Percentiles rank a stretch among this genome's conserved stretches.
Conservation (phyloP, 2,329 filamentous ascomycete species). For the Coniochaeta pulveracea region DNA sequence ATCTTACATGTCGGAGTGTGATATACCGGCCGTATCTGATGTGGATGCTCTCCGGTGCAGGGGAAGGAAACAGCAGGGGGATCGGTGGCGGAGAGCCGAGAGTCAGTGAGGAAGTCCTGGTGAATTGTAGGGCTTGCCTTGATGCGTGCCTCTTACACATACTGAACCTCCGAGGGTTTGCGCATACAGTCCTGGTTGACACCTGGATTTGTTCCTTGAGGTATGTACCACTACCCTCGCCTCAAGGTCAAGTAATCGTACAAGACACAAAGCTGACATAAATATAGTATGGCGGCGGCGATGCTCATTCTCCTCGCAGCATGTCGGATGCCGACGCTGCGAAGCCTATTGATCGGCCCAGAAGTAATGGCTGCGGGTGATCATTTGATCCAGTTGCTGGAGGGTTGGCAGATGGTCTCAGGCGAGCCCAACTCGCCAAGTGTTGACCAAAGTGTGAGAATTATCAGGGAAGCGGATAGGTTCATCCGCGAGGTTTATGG, state of each 20-base stretch:
- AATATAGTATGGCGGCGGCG: constrained; percentile 34
- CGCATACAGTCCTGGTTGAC: constrained; percentile 39
- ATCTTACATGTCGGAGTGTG: constrained; percentile 38
- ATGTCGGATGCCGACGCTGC: constrained; percentile 24
- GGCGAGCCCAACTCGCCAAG: constrained; percentile 30
- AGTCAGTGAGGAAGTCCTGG: constrained; percentile 21
- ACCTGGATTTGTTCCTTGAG: constrained; percentile 44
- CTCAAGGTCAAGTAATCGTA: no score
- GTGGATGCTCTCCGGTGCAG: constrained; percentile 31
- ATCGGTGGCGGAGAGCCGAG: constrained; percentile 8
- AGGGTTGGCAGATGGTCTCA: constrained; percentile 27
- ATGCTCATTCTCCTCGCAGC: constrained; percentile 37
- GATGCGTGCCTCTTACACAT: constrained; percentile 37
- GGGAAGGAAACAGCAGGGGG: constrained; percentile 13
- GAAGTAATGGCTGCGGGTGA: constrained; percentile 26
- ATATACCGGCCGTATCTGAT: constrained; percentile 41
- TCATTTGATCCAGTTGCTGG: constrained; percentile 27
- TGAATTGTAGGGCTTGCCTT: constrained; percentile 30
- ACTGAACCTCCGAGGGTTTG: constrained; percentile 32
- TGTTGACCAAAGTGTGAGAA: constrained; percentile 31
- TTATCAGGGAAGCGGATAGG: constrained; percentile 30
- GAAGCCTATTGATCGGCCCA: constrained; percentile 23
- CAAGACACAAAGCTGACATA: no score
- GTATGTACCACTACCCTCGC: constrained; percentile 24
- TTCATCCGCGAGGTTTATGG: constrained; percentile 26